phyloP scores from a whole-genome alignment of 495 filamentous ascomycete species.

The Aspergillus sclerotioniger region DNA sequence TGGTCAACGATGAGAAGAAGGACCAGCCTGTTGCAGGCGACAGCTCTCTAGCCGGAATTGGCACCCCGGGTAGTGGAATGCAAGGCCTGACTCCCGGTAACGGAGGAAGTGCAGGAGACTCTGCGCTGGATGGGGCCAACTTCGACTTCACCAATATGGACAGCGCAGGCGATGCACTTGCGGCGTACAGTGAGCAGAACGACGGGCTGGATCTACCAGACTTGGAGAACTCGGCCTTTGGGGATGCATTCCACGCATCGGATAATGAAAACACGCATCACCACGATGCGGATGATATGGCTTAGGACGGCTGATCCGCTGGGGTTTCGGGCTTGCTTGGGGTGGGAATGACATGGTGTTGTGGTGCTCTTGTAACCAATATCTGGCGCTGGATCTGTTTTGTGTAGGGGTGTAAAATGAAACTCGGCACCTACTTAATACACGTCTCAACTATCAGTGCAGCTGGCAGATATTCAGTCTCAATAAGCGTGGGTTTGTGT shows the following conservation, averaged over 20 bases:
- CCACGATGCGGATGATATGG: conserved; percentile 45
- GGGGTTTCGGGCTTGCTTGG: not conserved
- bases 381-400: conserved; percentile 3
- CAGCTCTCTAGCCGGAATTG: conserved; percentile 17
- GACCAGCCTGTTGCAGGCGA: conserved; percentile 21
- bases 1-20: conserved; percentile 53
- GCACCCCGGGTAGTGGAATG: conserved; percentile 27
- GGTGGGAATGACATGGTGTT: conserved; percentile 1
- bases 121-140: conserved; percentile 40
- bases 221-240: conserved; percentile 60
- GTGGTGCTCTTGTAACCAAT: not conserved
- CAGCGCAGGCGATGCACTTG: conserved; percentile 61
- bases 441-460: too few species aligned
- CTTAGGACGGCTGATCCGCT: conserved; percentile 6
- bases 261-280: conserved; percentile 50
- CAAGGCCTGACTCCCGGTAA: conserved; percentile 29
- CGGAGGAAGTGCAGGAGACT: conserved; percentile 26
- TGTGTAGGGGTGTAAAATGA: not conserved
- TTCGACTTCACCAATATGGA: conserved; percentile 61
- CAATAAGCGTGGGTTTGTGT: too few species aligned
- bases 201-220: conserved; percentile 51
- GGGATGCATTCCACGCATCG: conserved; percentile 60
- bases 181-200: conserved; percentile 55
- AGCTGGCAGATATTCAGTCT: too few species aligned
- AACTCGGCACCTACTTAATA: not conserved